These are phyloP conservation scores for Stachybotrys chlorohalonatus DNA, from an alignment of 2,329 filamentous ascomycete species.

Conservation along the genomic window DNA sequence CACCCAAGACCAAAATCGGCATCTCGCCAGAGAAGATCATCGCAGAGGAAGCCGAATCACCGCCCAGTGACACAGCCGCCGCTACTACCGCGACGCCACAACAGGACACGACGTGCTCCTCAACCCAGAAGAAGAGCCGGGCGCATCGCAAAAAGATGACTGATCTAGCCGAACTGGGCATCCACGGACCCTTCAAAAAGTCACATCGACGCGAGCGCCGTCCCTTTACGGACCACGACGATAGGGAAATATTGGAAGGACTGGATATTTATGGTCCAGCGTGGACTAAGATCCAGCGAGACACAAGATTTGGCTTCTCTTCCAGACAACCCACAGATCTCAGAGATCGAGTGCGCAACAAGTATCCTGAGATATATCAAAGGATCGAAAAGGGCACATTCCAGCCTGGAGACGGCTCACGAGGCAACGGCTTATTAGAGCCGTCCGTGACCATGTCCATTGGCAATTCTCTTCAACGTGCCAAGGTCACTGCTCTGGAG, in stretches of 20 bases:
- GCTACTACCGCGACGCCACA: constrained; percentile 10
- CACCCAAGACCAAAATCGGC: constrained; percentile 34
- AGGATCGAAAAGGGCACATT: constrained; percentile 46
- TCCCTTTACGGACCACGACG: constrained; percentile 54
- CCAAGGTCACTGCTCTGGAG: constrained; percentile 27
- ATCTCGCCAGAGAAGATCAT: constrained; percentile 47
- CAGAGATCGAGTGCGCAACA: constrained; percentile 54
- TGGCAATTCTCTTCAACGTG: constrained; percentile 31
- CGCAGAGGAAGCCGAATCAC: constrained; percentile 32
- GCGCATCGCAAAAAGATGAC: constrained; percentile 47
- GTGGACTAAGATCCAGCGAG: constrained; percentile 58
- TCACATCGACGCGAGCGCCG: constrained; percentile 50
- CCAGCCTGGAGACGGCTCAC: constrained; percentile 31
- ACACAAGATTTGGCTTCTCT: constrained; percentile 47
- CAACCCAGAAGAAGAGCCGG: constrained; percentile 39
- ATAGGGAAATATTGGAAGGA: constrained; percentile 51
- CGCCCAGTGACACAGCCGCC: constrained; percentile 15
- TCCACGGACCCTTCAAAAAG: constrained; percentile 53
- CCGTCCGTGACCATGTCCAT: constrained; percentile 42
- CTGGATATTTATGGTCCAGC: constrained; percentile 51
- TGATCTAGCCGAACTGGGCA: constrained; percentile 48
- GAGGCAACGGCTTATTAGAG: constrained; percentile 36
- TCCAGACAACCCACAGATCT: constrained; percentile 54
- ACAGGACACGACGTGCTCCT: constrained; percentile 16
- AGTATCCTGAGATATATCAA: constrained; percentile 49